Evolutionary conservation across 257 asterid genomes (phyloP).

Genomic region (Solanum sejunctum): DNA sequence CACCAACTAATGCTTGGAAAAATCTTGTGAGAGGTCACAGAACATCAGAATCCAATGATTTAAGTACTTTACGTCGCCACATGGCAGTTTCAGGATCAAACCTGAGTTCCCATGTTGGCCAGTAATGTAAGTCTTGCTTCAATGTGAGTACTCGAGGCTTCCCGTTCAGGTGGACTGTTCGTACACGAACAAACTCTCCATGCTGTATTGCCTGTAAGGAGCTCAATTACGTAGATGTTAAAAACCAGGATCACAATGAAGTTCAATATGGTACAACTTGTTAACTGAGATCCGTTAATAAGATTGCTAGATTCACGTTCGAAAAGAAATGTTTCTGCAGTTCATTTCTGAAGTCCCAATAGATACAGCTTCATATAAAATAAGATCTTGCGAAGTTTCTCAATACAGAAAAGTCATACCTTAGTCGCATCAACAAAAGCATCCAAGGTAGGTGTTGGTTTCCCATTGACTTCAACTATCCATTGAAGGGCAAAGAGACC

Average conservation of each 20-base stretch:
- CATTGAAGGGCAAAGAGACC: constrained; percentile 97
- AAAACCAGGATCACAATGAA: neutral
- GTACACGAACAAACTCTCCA: constrained; percentile 86
- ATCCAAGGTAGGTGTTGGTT: constrained; percentile 84
- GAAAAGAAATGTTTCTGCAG: neutral
- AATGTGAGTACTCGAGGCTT: constrained; percentile 87
- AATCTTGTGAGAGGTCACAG: constrained; percentile 2
- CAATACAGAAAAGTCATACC: constrained; percentile 23
- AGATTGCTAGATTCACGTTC: neutral
- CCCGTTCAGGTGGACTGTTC: constrained; percentile 79
- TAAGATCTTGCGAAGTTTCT: neutral
- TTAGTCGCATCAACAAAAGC: constrained; percentile 76
- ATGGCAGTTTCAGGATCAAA: constrained; percentile 77
- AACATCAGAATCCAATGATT: constrained; percentile 31
- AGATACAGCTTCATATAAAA: neutral
- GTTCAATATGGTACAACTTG: neutral
- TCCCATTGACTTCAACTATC: constrained; percentile 93
- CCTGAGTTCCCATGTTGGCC: constrained; percentile 96
- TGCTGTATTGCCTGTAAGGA: constrained; percentile 60
- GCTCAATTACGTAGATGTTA: neutral
- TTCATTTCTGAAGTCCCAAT: neutral
- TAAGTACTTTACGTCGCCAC: constrained; percentile 74
- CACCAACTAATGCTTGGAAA: neutral
- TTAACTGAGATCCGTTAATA: neutral
- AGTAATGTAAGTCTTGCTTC: constrained; percentile 96